phyloP scores from a whole-genome alignment of 202 grass and related monocot species.

The Panicum hallii region DNA sequence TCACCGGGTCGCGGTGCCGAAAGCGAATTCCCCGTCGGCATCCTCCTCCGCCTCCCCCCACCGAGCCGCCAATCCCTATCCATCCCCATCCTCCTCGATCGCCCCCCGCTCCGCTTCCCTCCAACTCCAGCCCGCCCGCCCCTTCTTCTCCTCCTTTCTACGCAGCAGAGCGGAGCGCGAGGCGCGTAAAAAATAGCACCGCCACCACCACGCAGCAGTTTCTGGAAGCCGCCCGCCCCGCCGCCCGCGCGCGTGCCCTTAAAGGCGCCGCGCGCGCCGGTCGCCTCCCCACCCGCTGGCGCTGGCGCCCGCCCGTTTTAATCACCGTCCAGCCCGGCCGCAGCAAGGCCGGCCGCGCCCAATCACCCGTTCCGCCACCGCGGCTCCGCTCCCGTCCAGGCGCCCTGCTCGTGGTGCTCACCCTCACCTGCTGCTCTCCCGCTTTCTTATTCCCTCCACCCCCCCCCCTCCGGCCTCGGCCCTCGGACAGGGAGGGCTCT shows the following conservation, averaged over 20 bases:
- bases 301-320: slow-evolving; percentile 19
- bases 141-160: not conserved
- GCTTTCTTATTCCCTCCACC: not conserved
- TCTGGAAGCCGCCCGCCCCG: slow-evolving; percentile 29
- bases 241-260: not conserved
- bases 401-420: not conserved
- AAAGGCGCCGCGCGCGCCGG: slow-evolving; percentile 46
- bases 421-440: not conserved
- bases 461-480: not conserved
- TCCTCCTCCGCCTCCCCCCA: not conserved
- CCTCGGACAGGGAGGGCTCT: not conserved
- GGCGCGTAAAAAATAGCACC: slow-evolving; percentile 13
- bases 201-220: slow-evolving; percentile 27
- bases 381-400: not conserved
- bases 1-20: not conserved
- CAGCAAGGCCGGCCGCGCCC: not conserved
- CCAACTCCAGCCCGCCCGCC: not conserved
- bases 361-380: slow-evolving; percentile 37
- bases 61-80: slow-evolving; percentile 17
- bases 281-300: slow-evolving; percentile 9
- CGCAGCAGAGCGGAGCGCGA: not conserved
- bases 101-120: slow-evolving; percentile 6
- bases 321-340: slow-evolving; percentile 15
- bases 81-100: not conserved
- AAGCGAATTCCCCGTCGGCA: slow-evolving; percentile 4